These are phyloP conservation scores for Ceratocystis eucalypticola DNA, from an alignment of 2,329 filamentous ascomycete species.

Conservation along the genomic window DNA sequence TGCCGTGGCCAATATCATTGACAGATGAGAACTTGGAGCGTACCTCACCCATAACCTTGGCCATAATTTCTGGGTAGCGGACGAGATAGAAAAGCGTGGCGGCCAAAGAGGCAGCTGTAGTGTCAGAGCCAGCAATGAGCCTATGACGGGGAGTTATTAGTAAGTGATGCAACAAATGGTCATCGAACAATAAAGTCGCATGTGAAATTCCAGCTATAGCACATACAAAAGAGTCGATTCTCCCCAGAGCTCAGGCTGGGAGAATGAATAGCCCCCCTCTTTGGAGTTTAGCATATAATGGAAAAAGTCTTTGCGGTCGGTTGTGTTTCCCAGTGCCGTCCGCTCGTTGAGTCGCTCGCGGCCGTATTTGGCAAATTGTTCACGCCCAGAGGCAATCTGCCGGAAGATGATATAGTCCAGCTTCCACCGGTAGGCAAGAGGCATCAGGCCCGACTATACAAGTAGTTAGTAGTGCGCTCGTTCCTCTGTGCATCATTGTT, in stretches of 20 bases:
- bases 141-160: constrained; percentile 24
- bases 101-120: constrained; percentile 54
- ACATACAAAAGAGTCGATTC: constrained; percentile 53
- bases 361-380: constrained; percentile 58
- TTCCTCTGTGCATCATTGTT: neutral
- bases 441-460: constrained; percentile 54
- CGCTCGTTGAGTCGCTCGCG: constrained; percentile 52
- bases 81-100: constrained; percentile 50
- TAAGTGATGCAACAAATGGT: neutral
- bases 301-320: constrained; percentile 61
- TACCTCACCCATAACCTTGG: constrained; percentile 38
- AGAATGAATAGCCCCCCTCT: constrained; percentile 54
- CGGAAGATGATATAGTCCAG: constrained; percentile 56
- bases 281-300: constrained; percentile 59
- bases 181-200: neutral
- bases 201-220: neutral
- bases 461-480: neutral
- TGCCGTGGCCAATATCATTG: constrained; percentile 43
- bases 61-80: constrained; percentile 36
- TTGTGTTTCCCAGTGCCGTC: constrained; percentile 47
- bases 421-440: constrained; percentile 50
- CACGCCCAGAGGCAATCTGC: constrained; percentile 51
- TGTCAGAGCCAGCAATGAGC: constrained; percentile 59
- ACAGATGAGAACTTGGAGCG: constrained; percentile 36
- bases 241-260: constrained; percentile 53